A percentile compares a stretch with the other conserved stretches of the same genome.
These are phyloP conservation scores for Pestalotiopsis sp. DNA, from an alignment of 2,329 filamentous ascomycete species.

Conservation along the genomic window DNA sequence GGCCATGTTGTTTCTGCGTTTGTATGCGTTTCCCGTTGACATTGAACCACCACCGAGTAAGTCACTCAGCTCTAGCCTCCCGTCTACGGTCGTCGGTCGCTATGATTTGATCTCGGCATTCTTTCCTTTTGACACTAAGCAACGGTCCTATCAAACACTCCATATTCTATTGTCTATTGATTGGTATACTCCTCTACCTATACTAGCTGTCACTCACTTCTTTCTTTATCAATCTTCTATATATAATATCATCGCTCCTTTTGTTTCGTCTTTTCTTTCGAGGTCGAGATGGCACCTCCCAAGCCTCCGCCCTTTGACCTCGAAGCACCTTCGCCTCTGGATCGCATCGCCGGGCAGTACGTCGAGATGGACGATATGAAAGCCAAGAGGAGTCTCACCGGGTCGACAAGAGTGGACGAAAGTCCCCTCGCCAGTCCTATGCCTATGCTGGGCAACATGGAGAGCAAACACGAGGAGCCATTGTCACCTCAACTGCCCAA, in stretches of 20 bases:
- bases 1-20: background rate
- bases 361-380: conserved; percentile 15
- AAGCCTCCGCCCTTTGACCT: background rate
- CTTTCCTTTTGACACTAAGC: background rate
- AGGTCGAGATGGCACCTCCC: background rate
- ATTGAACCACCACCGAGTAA: background rate
- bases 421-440: background rate
- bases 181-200: background rate
- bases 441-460: background rate
- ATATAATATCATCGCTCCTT: conserved; percentile 4
- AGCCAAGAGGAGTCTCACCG: background rate
- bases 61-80: background rate
- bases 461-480: background rate
- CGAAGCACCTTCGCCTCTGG: conserved; percentile 5
- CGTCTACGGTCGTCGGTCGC: background rate
- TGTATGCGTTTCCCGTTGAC: background rate
- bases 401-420: conserved; percentile 4
- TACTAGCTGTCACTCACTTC: background rate
- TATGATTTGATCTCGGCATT: background rate
- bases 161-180: background rate
- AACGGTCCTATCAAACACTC: background rate
- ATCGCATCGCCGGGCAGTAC: conserved; percentile 9
- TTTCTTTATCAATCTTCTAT: background rate
- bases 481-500: background rate
- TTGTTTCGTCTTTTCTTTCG: conserved; percentile 1